Base-by-base conservation (phyloP, 2,329 filamentous ascomycete species). In the Teratosphaeria destructans region DNA sequence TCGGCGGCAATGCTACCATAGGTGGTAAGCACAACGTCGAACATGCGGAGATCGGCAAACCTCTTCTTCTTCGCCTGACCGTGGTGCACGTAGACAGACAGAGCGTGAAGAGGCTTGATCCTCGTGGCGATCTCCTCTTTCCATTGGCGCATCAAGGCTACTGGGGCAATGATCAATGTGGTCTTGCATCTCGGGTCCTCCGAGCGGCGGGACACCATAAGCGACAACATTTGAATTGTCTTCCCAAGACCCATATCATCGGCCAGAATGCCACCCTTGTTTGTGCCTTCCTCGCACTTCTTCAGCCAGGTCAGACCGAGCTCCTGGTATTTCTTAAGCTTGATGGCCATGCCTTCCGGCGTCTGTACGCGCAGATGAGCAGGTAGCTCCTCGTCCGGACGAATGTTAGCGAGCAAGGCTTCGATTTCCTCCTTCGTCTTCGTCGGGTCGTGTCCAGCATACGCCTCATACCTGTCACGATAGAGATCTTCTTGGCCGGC, bases 221-320 rank as follows among this genome's bases (percentile, higher is more conserved):
- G 79, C 3, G 91, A 83, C 26, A 96, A 78, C 5, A 89, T 86
- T 62, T 93, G 90, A 27, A 96, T 86, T 0, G 89, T 93, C 74
- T 94, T 93, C 7, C 89, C 89, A 11, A 93, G 77, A 7, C 89
- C 89, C 89, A 93, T 94, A 63, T 90, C 88, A 67, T 90, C 88
- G 0, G 86, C 87, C 27, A 92, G 77, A 59, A 93, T 90, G 26
- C 88, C 87, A 19, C 89, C 89, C 67, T 88, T 90, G 57, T 85
- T 84, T 2, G 77, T 79, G 8, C 88, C 85, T 59, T 83, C 79
- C 72, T 93, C 89, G 78, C 86, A 88, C 6, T 82, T 81, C 67
- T 85, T 85, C 75, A 94, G 82, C 89, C 89, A 94, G 1, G 84
- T 81, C 43, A 93, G 72, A 3, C 87, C 89, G 19, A 93, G 77